Percentiles rank a stretch among this genome's conserved stretches.
Evolutionary conservation across 2,329 filamentous ascomycete genomes (phyloP).

Genomic region (Neofusicoccum cordaticola): DNA sequence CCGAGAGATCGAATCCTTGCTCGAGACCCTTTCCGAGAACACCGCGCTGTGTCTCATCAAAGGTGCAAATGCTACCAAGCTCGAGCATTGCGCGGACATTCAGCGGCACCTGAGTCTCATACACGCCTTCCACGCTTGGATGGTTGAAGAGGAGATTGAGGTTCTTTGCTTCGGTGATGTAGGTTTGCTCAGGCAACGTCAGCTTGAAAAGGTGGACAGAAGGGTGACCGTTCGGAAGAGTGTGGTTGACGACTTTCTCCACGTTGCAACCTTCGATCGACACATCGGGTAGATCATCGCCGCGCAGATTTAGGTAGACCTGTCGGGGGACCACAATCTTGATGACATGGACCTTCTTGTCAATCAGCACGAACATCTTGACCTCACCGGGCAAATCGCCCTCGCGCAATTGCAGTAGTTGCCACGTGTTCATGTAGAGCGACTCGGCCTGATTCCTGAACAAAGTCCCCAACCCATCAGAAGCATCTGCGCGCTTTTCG

Average conservation of each 20-base stretch:
- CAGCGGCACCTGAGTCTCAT: conserved; percentile 88
- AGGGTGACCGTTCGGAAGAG: conserved; percentile 88
- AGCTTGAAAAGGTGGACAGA: conserved; percentile 94
- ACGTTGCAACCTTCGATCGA: conserved; percentile 82
- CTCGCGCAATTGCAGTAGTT: conserved; percentile 80
- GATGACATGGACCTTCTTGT: conserved; percentile 82
- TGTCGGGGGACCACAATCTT: conserved; percentile 87
- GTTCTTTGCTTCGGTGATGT: conserved; percentile 79
- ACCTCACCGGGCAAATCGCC: conserved; percentile 86
- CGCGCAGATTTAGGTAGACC: conserved; percentile 88
- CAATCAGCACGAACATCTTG: conserved; percentile 85
- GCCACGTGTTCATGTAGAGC: conserved; percentile 91
- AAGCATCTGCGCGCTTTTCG: conserved; percentile 65
- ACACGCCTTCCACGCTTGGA: conserved; percentile 92
- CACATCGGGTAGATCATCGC: conserved; percentile 81
- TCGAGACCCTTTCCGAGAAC: conserved; percentile 91
- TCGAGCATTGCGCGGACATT: conserved; percentile 84
- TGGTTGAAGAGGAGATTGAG: conserved; percentile 84
- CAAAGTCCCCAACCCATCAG: conserved; percentile 63
- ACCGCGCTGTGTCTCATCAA: conserved; percentile 85
- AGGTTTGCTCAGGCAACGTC: conserved; percentile 82
- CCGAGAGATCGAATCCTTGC: conserved; percentile 82
- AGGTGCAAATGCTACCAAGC: conserved; percentile 86
- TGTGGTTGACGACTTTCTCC: conserved; percentile 90
- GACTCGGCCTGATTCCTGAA: conserved; percentile 92